A percentile compares a stretch with the other conserved stretches of the same genome.
Evolutionary conservation across 805 yeast genomes (phyloP).

Genomic region (Yamadazyma philogaea): DNA sequence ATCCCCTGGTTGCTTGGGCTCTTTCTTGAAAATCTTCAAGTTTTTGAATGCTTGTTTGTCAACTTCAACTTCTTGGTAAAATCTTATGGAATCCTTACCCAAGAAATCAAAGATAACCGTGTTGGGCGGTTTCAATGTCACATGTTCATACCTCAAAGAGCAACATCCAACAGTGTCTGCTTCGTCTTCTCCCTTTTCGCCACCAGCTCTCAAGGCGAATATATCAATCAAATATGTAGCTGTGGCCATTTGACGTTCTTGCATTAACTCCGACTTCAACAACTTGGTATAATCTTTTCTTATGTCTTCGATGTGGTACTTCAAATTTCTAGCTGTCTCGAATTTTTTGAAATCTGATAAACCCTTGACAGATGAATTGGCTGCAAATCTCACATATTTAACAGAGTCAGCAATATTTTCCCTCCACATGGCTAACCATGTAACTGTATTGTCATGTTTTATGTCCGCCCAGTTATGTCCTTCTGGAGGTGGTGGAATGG

Average conservation of each 20-base stretch:
- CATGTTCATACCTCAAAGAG: constrained; percentile 86
- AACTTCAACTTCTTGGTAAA: constrained; percentile 88
- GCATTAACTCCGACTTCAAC: constrained; percentile 73
- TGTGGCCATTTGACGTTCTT: constrained; percentile 86
- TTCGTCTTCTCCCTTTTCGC: constrained; percentile 95
- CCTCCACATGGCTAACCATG: constrained; percentile 97
- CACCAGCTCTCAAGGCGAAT: constrained; percentile 95
- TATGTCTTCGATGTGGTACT: constrained; percentile 65
- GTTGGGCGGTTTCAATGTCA: constrained; percentile 79
- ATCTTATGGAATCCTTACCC: constrained; percentile 94
- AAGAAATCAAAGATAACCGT: constrained; percentile 86
- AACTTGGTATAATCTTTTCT: constrained; percentile 70
- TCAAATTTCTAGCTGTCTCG: constrained; percentile 87
- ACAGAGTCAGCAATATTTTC: constrained; percentile 82
- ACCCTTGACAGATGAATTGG: constrained; percentile 87
- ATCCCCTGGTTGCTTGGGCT: constrained; percentile 89
- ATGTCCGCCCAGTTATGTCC: constrained; percentile 93
- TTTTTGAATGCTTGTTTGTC: constrained; percentile 90
- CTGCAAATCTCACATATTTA: constrained; percentile 90
- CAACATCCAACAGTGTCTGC: constrained; percentile 99
- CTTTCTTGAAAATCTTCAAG: constrained; percentile 78
- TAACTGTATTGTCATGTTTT: constrained; percentile 81
- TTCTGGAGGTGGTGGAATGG: constrained; percentile 76
- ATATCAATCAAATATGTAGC: constrained; percentile 91
- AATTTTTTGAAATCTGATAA: constrained; percentile 87